Base-by-base conservation (phyloP, 2,329 filamentous ascomycete species). In the Monilinia laxa region DNA sequence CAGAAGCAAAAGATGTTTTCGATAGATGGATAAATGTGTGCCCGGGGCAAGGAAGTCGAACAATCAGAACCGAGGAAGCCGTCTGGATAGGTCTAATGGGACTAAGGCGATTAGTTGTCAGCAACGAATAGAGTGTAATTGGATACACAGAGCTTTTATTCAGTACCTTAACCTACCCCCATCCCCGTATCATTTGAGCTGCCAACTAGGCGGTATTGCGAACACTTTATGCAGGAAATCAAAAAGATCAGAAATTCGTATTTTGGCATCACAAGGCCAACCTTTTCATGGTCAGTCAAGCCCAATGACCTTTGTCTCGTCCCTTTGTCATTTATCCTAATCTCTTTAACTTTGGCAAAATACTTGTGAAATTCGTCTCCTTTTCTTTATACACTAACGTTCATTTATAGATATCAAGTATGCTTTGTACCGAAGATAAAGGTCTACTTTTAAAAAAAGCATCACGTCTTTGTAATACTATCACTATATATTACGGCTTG, bases 1-100 rank as follows among this genome's bases (percentile, higher is more conserved):
- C 82, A 7, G 87, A 87, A 45, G 81, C 82, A 31, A 87, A 86
- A 69, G 86, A 91, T 71, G 76, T 94, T 62, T 96, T 96, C 76
- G 92, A 96, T 77, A 83, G 88, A 71, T 96, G 91, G 91, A 82
- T 96, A 23, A 91, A 96, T 76, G 83, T 95, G 55, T 82, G 93
- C 70, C 90, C 91, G 4, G 86, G 87, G 1, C 92, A 96, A 77
- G 92, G 91, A 0, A 94, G 90, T 76, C 82, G 92, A 73, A 92
- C 88, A 1, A 94, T 96, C 69, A 81, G 90, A 69, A 95, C 92
- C 0, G 92, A 96, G 73, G 92, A 96, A 79, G 91, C 92, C 1
- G 79, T 96, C 23, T 91, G 90, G 79, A 85, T 95, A 75, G 91
- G 88, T 0, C 77, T 96, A 75, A 89, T 88, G 73, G 86, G 86